phyloP scores from a whole-genome alignment of 2,329 filamentous ascomycete genomes.

The Claviceps paspali region DNA sequence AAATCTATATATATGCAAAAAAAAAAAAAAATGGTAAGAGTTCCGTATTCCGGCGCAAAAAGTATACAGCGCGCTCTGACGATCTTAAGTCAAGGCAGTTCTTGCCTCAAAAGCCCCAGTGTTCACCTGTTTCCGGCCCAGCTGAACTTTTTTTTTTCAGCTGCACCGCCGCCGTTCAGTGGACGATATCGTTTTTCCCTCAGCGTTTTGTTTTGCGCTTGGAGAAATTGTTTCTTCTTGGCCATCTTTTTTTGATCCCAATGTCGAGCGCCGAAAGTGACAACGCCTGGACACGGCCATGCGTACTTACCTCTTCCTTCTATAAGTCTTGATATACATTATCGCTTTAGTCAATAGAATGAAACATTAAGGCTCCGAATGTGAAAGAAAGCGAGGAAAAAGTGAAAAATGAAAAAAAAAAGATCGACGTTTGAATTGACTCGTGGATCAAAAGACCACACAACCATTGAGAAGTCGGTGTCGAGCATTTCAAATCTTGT shows the following conservation, averaged over 20 bases:
- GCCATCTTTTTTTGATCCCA: not conserved
- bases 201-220: not conserved
- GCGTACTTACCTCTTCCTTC: slow-evolving; percentile 6
- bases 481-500: slow-evolving; percentile 14
- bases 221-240: not conserved
- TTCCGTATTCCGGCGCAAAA: not conserved
- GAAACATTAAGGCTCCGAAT: slow-evolving; percentile 4
- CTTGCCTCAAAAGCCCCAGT: too few species aligned
- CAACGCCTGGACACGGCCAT: slow-evolving; percentile 8
- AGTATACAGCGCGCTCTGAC: not conserved
- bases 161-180: not conserved
- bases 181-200: too few species aligned
- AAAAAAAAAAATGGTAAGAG: too few species aligned
- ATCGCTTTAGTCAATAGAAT: slow-evolving; percentile 8
- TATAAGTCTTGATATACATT: slow-evolving; percentile 13
- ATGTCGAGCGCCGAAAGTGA: not conserved
- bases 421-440: too few species aligned
- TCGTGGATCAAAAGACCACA: too few species aligned
- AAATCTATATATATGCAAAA: too few species aligned
- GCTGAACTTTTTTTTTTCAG: not conserved
- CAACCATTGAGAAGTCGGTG: not conserved
- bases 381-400: not conserved
- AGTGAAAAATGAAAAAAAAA: not conserved
- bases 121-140: not conserved
- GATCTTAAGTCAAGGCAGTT: too few species aligned